These are phyloP conservation scores for Bipolaris gigantea DNA, from an alignment of 2,329 filamentous ascomycete genomes.

Conservation along the genomic window DNA sequence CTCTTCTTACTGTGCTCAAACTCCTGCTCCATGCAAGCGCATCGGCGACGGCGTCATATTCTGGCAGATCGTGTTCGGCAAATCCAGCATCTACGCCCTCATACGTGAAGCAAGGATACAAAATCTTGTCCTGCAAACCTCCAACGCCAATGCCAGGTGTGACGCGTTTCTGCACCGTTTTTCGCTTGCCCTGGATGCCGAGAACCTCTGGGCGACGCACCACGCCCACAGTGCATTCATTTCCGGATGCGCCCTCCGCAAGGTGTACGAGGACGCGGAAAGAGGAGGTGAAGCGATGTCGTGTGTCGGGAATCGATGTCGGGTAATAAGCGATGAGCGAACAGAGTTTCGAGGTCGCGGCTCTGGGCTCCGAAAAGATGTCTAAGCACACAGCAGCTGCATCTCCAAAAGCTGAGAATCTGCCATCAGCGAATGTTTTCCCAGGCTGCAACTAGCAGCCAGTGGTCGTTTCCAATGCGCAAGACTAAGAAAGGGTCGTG, in stretches of 20 bases:
- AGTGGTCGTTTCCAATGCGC: constrained; percentile 2
- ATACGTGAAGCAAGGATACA: constrained; percentile 57
- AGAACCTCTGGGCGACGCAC: constrained; percentile 54
- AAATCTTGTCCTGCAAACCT: constrained; percentile 47
- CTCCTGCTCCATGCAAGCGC: constrained; percentile 71
- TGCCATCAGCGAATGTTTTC: constrained; percentile 8
- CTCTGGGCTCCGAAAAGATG: constrained; percentile 58
- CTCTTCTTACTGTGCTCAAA: constrained; percentile 60
- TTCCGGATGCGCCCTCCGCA: constrained; percentile 42
- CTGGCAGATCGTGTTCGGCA: constrained; percentile 69
- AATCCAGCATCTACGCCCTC: constrained; percentile 64
- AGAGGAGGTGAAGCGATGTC: constrained; percentile 48
- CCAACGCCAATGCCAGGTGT: constrained; percentile 56
- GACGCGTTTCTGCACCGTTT: constrained; percentile 53
- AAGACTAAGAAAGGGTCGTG: constrained; percentile 22
- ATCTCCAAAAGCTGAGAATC: constrained; percentile 59
- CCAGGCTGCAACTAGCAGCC: background rate
- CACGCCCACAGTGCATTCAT: constrained; percentile 53
- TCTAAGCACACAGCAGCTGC: constrained; percentile 63
- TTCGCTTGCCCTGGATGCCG: constrained; percentile 56
- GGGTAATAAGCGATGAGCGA: constrained; percentile 68
- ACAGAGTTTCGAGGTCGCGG: constrained; percentile 54
- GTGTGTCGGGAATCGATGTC: constrained; percentile 57
- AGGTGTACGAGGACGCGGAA: constrained; percentile 61
- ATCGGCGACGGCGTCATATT: constrained; percentile 66